A percentile compares a stretch with the other conserved stretches of the same genome.
Conservation (phyloP, 1,139 yeast species). For the Kurtzmaniella quercitrusa region DNA sequence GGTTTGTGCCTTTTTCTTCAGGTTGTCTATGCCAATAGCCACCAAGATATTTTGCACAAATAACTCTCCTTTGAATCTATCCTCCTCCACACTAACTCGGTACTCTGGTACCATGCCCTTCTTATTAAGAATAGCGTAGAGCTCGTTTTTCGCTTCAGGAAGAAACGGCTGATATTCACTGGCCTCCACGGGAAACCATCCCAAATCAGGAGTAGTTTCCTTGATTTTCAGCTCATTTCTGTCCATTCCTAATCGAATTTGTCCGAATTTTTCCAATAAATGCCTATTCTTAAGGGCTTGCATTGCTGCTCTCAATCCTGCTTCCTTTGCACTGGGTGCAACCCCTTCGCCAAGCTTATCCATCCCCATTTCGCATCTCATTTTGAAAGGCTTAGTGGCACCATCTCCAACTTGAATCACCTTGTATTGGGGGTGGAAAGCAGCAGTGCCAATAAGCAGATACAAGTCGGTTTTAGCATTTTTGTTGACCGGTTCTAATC, state of each 20-base stretch:
- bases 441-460: constrained; percentile 74
- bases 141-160: constrained; percentile 35
- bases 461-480: constrained; percentile 78
- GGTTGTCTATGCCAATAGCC: constrained; percentile 36
- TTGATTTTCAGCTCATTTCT: constrained; percentile 35
- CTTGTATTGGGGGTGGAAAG: constrained; percentile 62
- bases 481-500: constrained; percentile 38
- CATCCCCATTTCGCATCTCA: constrained; percentile 61
- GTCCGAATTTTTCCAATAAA: constrained; percentile 60
- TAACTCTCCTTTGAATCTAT: constrained; percentile 34
- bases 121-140: constrained; percentile 42
- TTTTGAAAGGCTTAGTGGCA: constrained; percentile 46
- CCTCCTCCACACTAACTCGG: constrained; percentile 23
- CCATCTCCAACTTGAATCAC: constrained; percentile 53
- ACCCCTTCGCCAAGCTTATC: constrained; percentile 55
- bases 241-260: constrained; percentile 58
- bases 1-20: constrained; percentile 41
- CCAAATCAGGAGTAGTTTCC: constrained; percentile 2
- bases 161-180: constrained; percentile 22
- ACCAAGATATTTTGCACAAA: constrained; percentile 31
- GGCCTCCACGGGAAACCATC: constrained; percentile 25
- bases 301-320: constrained; percentile 71
- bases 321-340: constrained; percentile 60
- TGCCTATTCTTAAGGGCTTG: constrained; percentile 57
- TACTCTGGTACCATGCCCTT: constrained; percentile 41